Base-by-base conservation (phyloP, 2,329 filamentous ascomycete species). In the Phaeosphaeria sp. region DNA sequence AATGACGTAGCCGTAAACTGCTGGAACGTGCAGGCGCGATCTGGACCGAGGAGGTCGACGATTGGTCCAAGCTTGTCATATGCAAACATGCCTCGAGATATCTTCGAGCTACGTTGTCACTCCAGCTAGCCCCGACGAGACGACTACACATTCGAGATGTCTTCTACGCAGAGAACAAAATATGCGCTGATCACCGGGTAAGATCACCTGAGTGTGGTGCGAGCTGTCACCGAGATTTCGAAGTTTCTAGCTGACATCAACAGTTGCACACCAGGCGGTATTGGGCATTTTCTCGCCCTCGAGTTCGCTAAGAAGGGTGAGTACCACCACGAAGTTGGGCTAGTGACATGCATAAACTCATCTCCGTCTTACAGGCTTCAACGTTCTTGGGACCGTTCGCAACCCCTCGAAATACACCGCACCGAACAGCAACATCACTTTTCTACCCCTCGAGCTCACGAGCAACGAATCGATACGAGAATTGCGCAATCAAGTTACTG, bases 371-470 rank as follows among this genome's bases (percentile, higher is more conserved):
- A 24, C 56, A 74, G 84, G 84, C 50, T 77, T 84, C 56, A 80
- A 82, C 22, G 86, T 89, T 53, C 82, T 88, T 53, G 85, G 84
- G 13, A 87, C 85, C 3, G 85, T 85, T 13, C 81, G 86, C 65
- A 78, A 83, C 54, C 78, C 81, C 40, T 73, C 75, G 18, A 79
- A 79, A 46, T 81, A 87, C 63, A 68, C 78, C 30, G 81, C 85
- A 15, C 78, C 78, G 18, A 73, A 77, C n/a, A 63, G 80, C 5
- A 83, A 81, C 4, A 83, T 87, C 59, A 83, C 85, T 49, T 85
- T 83, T 9, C 68, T 87, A 24, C 77, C 81, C 30, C 78, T 87
- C 36, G 84, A 85, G 59, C 84, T 86, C 50, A 82, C 83, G 55
- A 75, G 79, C 27, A 72, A 76, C 20, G 76, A 79, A n/a, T 84